Evolutionary conservation across 305 asterid species (phyloP).

Genomic region (Stenogyne calaminthoides): DNA sequence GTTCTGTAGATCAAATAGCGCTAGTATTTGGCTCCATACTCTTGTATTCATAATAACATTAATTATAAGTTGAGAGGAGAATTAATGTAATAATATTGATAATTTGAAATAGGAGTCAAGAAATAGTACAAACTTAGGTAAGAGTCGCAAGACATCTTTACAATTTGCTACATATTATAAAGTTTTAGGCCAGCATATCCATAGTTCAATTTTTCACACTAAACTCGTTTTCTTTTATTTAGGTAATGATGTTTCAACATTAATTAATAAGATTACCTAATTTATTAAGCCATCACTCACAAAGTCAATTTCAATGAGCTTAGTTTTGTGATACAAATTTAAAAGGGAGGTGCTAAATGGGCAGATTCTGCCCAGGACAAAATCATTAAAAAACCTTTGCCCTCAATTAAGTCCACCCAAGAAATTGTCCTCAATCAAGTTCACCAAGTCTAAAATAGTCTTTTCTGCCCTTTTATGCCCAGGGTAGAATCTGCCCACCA

Average conservation of each 20-base stretch:
- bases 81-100: not conserved
- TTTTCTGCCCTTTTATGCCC: too few species aligned
- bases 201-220: slow-evolving; percentile 28
- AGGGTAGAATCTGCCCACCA: too few species aligned
- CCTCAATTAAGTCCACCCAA: too few species aligned
- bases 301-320: slow-evolving; percentile 24
- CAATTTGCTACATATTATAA: not conserved
- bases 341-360: too few species aligned
- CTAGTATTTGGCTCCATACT: too few species aligned
- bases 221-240: not conserved
- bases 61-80: not conserved
- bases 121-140: slow-evolving; percentile 18
- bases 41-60: too few species aligned
- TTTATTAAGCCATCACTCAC: not conserved
- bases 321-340: too few species aligned
- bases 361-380: too few species aligned
- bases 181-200: slow-evolving; percentile 1
- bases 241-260: not conserved
- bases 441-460: too few species aligned
- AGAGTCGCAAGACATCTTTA: not conserved
- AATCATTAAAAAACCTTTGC: too few species aligned
- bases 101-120: not conserved
- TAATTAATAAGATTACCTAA: slow-evolving; percentile 12
- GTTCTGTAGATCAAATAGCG: too few species aligned
- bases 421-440: too few species aligned